Base-by-base conservation (phyloP, 2,329 filamentous ascomycete species). In the Pestalotiopsis sp. region DNA sequence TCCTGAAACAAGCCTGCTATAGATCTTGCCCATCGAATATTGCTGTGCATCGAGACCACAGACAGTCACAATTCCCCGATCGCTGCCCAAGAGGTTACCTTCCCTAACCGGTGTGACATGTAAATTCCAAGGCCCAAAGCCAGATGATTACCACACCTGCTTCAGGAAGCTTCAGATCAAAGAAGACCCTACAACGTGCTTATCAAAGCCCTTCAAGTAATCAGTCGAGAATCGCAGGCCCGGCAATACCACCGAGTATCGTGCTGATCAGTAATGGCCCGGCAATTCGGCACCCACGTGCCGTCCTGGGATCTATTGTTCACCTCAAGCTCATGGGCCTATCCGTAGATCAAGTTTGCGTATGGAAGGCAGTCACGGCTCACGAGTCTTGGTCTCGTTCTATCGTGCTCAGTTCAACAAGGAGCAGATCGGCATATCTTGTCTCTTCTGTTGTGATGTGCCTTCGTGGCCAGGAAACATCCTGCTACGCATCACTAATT, bases 231-330 rank as follows among this genome's bases (percentile, higher is more conserved):
- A 2, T 36, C 31, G 31, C 9, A 2, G 31, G 7, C 7, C 31
- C 31, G 31, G 31, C 31, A 36, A 11, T 36, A 9, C 31, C 14
- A 52, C 14, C 11, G 45, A 52, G 45, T 3, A 20, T 52, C 45
- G n/a, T 36, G 59, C 31, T 17, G 59, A 27, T 23, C 23, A 17
- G 13, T 62, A n/a, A n/a, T 41, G 31, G 27, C n/a, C 59, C 57
- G 27, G 57, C 25, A 41, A 41, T 62, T 5, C 31, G 59, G 59
- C 31, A 64, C n/a, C 61, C 61, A 64, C 61, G 61, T 64, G 61
- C 61, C 25, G 17, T 20, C 20, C 61, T 49, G 20, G 61, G 39
- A 27, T 9, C 31, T 64, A 12, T 7, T 36, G 61, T 49, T 64
- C 61, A 64, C 20, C 7, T 64, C 36, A 62, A 39, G 45, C n/a